Evolutionary conservation across 495 filamentous ascomycete genomes (phyloP).

Genomic region (Astrothelium macrocarpum): DNA sequence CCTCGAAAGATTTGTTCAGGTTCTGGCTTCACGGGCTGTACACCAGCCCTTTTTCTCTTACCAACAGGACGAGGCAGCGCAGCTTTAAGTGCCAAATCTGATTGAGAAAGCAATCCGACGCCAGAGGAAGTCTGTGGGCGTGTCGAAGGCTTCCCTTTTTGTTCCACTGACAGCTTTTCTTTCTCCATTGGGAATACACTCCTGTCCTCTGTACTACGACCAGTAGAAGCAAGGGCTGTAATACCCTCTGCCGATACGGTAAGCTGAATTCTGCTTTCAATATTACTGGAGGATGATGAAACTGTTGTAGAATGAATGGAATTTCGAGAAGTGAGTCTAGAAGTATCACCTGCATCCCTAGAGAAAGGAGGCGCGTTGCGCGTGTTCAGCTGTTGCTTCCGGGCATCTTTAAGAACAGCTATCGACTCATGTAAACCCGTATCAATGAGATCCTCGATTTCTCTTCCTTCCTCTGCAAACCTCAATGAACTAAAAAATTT

Average conservation of each 20-base stretch:
- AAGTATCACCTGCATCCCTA: not conserved
- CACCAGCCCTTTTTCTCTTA: conserved; percentile 42
- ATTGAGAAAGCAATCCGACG: not conserved
- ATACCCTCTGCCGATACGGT: not conserved
- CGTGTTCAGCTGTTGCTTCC: not conserved
- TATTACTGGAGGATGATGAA: not conserved
- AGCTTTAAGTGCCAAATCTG: not conserved
- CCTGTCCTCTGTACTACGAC: not conserved
- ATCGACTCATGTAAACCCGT: not conserved
- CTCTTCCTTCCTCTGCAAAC: not conserved
- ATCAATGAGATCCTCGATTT: not conserved
- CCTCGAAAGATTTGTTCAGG: conserved; percentile 55
- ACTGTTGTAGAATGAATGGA: not conserved
- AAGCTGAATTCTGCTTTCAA: not conserved
- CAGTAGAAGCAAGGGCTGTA: not conserved
- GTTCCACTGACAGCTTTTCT: not conserved
- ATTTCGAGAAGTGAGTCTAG: not conserved
- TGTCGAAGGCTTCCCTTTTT: not conserved
- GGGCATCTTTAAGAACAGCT: not conserved
- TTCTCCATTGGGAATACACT: not conserved
- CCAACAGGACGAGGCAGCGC: not conserved
- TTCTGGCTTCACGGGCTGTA: conserved; percentile 43
- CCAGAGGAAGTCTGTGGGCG: not conserved
- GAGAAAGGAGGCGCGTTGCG: not conserved
- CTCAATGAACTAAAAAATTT: not conserved